Conservation (phyloP, 2,329 filamentous ascomycete genomes). For the Keithomyces neogunnii region DNA sequence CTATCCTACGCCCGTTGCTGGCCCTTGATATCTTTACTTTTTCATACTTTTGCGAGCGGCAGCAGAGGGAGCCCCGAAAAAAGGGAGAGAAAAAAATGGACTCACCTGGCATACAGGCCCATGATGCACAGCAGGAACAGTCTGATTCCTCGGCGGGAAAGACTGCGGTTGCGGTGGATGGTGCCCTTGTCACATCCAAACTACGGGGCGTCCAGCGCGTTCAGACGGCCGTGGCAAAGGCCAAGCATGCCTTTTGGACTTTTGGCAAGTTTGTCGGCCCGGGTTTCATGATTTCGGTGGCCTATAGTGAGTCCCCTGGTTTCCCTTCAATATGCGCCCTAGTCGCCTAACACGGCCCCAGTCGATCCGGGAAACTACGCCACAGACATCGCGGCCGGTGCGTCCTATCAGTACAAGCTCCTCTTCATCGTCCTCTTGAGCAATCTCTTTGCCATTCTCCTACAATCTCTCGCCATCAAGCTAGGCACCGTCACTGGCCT, state of each 20-base stretch:
- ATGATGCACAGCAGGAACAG: neutral
- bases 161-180: neutral
- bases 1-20: too few relatives aligned
- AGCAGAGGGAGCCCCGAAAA: neutral
- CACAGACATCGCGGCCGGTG: constrained; percentile 61
- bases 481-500: constrained; percentile 61
- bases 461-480: constrained; percentile 61
- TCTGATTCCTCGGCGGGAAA: neutral
- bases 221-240: constrained; percentile 8
- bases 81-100: neutral
- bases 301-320: constrained; percentile 38
- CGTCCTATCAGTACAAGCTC: constrained; percentile 54
- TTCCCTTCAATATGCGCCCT: neutral
- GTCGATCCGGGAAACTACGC: constrained; percentile 60
- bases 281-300: constrained; percentile 56
- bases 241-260: constrained; percentile 12
- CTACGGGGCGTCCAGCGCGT: neutral
- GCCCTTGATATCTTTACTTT: neutral
- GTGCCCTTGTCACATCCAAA: neutral
- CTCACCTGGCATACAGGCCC: neutral
- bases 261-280: constrained; percentile 49
- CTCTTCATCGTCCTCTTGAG: constrained; percentile 61
- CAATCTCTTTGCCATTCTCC: constrained; percentile 63
- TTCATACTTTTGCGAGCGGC: neutral
- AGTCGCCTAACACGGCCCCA: constrained; percentile 12